Base-by-base conservation (phyloP, 2,329 filamentous ascomycete species). In the Aaosphaeria arxii region DNA sequence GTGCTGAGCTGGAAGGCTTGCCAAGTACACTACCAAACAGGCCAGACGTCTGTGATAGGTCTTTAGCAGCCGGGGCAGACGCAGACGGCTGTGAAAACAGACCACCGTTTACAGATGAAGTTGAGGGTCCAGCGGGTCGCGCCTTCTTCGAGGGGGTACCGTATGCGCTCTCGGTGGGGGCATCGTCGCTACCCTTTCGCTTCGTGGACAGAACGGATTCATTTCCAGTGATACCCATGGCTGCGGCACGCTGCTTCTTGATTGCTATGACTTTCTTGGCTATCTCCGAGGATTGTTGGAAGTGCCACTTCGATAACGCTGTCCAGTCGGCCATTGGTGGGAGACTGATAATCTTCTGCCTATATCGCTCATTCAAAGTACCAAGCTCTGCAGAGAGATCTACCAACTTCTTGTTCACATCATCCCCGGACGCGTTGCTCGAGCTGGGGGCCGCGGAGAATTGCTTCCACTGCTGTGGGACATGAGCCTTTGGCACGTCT, bases 141-240 rank as follows among this genome's bases (percentile, higher is more conserved):
- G 58, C 50, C 40, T 61, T 64, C 50, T 68, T 68, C 5, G 55
- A 54, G 3, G 62, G 55, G 11, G 48, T 46, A 29, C 41, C 29
- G 9, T 43, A 24, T 24, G 17, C 30, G 6, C 31, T 7, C 41
- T 43, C 24, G 7, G 30, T 29, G 2, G 41, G 9, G 2, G 24
- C 29, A 30, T 7, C 9, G 11, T 43, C 29, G 7, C 31, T 4
- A 32, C 6, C 55, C 7, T 51, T 54, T 46, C 64, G 67, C 36
- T 64, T 67, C 2, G 58, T 65, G n/a, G 64, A 69, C 28, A 69
- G 42, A 6, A 51, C 51, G 4, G 64, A 64, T 44, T 68, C 66
- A 30, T 56, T 50, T 6, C 66, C 64, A 35, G 64, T 67, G 40
- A 69, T 47, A 1, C 66, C 66, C 41, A 61, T 65, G 5, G 52